phyloP scores from a whole-genome alignment of 106 monocot species.

The Acorus gramineus region DNA sequence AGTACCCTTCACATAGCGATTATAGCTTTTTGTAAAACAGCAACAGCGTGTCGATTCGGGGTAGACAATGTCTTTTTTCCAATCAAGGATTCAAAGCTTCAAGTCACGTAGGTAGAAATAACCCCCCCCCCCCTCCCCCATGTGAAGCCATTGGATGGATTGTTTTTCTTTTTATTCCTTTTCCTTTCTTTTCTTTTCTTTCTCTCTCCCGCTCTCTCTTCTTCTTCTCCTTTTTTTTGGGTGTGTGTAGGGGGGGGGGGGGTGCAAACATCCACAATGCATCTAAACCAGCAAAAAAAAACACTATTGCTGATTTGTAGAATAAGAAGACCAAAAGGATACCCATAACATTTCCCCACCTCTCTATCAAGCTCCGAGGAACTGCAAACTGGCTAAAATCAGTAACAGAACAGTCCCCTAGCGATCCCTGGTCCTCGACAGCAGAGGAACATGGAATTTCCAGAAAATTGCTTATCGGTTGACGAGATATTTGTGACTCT shows the following conservation, averaged over 20 bases:
- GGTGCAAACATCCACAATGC: background rate
- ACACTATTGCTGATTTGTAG: background rate
- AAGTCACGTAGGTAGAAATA: background rate
- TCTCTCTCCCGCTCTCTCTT: no score
- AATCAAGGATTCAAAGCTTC: constrained; percentile 12
- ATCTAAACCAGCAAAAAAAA: background rate
- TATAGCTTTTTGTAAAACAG: constrained; percentile 97
- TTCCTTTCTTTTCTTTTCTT: no score
- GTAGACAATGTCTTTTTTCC: constrained; percentile 64
- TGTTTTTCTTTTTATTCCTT: no score
- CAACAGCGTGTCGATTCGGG: constrained; percentile 81
- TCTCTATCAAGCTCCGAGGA: constrained; percentile 64
- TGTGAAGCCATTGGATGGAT: no score
- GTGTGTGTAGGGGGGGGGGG: background rate
- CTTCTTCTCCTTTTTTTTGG: no score
- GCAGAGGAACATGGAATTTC: constrained; percentile 11
- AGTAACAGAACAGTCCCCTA: no score
- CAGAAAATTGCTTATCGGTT: constrained; percentile 56
- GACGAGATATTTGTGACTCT: constrained; percentile 18
- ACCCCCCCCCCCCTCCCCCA: background rate
- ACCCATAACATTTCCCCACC: constrained; percentile 99
- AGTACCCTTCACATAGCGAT: constrained; percentile 96
- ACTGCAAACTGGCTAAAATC: constrained; percentile 20
- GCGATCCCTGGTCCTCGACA: no score
- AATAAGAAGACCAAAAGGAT: constrained; percentile 24